These are phyloP conservation scores for Forsythia suspensa DNA, from an alignment of 257 asterid genomes.

Conservation along the genomic window DNA sequence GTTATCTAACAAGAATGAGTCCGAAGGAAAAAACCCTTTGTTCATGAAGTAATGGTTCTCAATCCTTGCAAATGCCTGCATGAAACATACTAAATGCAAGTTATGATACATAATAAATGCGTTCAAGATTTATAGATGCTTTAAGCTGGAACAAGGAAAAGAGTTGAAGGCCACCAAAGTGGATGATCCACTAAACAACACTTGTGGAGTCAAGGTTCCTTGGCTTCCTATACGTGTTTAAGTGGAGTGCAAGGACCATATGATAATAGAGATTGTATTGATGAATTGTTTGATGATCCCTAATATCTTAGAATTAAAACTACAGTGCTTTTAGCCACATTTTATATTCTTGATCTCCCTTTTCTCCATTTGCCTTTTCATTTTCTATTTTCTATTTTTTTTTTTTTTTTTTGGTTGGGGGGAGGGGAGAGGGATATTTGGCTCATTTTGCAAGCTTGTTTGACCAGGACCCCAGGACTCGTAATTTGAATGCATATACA, in stretches of 20 bases:
- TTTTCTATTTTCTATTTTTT: no score
- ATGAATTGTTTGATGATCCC: background rate
- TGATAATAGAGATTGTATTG: background rate
- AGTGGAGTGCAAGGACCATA: background rate
- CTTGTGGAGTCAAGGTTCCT: background rate
- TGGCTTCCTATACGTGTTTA: background rate
- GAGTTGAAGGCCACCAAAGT: background rate
- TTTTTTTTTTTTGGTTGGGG: background rate
- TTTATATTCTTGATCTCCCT: background rate
- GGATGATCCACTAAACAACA: background rate
- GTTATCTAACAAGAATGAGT: constrained; percentile 83
- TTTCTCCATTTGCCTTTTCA: background rate
- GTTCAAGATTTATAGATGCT: background rate
- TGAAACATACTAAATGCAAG: constrained; percentile 18
- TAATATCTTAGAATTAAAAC: background rate
- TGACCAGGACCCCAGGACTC: no score
- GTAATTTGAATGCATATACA: background rate
- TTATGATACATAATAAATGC: background rate
- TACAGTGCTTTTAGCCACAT: background rate
- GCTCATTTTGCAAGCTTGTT: no score
- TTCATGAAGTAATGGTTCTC: constrained; percentile 96
- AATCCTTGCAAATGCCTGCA: constrained; percentile 97
- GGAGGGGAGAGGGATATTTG: no score
- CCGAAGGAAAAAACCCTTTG: constrained; percentile 79
- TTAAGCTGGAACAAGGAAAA: background rate